These are phyloP conservation scores for Sesbania bispinosa DNA, from an alignment of 306 rosid genomes.

Conservation along the genomic window DNA sequence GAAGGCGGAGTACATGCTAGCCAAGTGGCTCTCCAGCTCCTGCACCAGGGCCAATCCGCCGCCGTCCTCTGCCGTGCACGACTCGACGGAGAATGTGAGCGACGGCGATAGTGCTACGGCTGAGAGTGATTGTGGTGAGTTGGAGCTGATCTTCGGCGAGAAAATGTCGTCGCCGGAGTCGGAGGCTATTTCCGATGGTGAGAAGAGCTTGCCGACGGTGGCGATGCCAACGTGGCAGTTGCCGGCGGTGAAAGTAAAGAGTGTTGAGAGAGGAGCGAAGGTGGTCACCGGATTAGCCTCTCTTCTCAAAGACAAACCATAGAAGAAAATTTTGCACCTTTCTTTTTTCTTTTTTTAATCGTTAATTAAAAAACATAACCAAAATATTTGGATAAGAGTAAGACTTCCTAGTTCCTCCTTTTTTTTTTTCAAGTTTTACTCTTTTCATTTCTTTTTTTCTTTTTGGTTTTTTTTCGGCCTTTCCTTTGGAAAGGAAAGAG, in stretches of 20 bases:
- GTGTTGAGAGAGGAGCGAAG: conserved; percentile 67
- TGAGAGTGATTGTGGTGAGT: conserved; percentile 60
- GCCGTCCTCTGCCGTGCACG: not conserved
- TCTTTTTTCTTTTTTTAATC: not conserved
- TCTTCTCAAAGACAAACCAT: conserved; percentile 71
- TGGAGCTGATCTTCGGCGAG: conserved; percentile 75
- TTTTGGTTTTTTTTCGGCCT: not conserved
- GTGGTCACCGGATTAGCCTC: conserved; percentile 93
- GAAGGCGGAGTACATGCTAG: conserved; percentile 80
- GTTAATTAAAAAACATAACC: conserved; percentile 25
- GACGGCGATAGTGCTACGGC: not conserved
- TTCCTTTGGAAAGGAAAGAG: conserved; percentile 15
- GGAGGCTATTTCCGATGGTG: conserved; percentile 10
- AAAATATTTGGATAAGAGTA: conserved; percentile 2
- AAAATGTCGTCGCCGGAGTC: conserved; percentile 14
- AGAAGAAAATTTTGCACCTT: conserved; percentile 37
- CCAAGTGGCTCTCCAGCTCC: conserved; percentile 86
- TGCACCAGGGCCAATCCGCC: conserved; percentile 38
- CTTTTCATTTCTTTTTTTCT: not conserved
- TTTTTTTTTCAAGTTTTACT: not conserved
- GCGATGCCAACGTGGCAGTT: conserved; percentile 54
- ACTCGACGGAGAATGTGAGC: not conserved
- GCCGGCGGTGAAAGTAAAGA: conserved; percentile 86
- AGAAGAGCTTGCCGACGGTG: conserved; percentile 1
- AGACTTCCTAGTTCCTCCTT: not conserved